Percentiles rank a stretch among this genome's conserved stretches.
Conservation (phyloP, 1,139 yeast genomes). For the Yamadazyma mexicana region DNA sequence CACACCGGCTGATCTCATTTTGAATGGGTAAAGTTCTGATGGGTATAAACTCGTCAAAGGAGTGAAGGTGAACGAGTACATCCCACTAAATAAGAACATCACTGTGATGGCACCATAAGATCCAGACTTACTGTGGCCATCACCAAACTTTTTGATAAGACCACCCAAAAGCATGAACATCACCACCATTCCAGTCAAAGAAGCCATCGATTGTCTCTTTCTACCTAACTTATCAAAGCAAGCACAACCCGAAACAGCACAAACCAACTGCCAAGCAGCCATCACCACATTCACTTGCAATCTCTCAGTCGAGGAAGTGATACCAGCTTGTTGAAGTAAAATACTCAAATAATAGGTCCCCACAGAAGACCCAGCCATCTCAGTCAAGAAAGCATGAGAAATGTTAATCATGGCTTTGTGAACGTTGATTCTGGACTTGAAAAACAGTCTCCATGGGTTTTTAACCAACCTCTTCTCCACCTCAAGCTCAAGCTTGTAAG, state of each 20-base stretch:
- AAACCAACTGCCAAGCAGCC: slow-evolving; percentile 15
- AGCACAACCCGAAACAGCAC: slow-evolving; percentile 14
- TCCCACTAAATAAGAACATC: slow-evolving; percentile 19
- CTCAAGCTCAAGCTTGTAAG: slow-evolving; percentile 2
- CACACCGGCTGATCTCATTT: slow-evolving; percentile 14
- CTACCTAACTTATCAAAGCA: slow-evolving; percentile 16
- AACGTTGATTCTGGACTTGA: slow-evolving; percentile 12
- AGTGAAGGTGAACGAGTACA: slow-evolving; percentile 16
- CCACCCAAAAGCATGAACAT: slow-evolving; percentile 15
- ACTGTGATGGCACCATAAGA: slow-evolving; percentile 16
- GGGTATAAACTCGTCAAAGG: slow-evolving; percentile 16
- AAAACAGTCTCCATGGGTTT: slow-evolving; percentile 14
- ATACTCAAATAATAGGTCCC: slow-evolving; percentile 17
- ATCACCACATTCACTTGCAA: slow-evolving; percentile 15
- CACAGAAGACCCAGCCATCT: slow-evolving; percentile 19
- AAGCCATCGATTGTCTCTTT: slow-evolving; percentile 11
- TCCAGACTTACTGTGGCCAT: slow-evolving; percentile 14
- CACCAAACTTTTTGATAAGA: slow-evolving; percentile 14
- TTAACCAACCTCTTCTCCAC: not conserved
- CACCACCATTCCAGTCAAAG: slow-evolving; percentile 14
- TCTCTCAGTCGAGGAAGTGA: slow-evolving; percentile 10
- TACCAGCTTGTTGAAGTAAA: slow-evolving; percentile 14
- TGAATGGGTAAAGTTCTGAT: slow-evolving; percentile 15
- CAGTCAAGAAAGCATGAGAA: slow-evolving; percentile 15
- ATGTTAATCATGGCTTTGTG: slow-evolving; percentile 13